A percentile compares a stretch with the other conserved stretches of the same genome.
Evolutionary conservation across 2,329 filamentous ascomycete species (phyloP).

Genomic region (Cercospora sp.): DNA sequence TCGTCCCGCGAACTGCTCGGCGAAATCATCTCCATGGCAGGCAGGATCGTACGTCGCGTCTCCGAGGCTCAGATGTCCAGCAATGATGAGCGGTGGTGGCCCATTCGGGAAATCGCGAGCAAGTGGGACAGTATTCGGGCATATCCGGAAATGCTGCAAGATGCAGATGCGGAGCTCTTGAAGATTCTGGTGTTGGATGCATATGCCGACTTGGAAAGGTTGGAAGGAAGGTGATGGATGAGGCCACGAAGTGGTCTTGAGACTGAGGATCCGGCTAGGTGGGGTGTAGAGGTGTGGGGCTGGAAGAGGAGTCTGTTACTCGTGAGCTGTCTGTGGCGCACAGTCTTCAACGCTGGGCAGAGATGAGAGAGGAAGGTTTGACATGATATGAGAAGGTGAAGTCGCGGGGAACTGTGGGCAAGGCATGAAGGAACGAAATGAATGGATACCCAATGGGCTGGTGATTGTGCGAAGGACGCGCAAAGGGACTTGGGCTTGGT

Average conservation of each 20-base stretch:
- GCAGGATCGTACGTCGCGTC: constrained; percentile 16
- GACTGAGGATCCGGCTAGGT: not conserved
- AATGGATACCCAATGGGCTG: not conserved
- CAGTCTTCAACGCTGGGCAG: not conserved
- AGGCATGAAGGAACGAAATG: not conserved
- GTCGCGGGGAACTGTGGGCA: not conserved
- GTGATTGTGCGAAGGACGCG: not conserved
- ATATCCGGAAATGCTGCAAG: constrained; percentile 26
- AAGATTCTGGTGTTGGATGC: constrained; percentile 27
- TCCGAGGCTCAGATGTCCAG: constrained; percentile 20
- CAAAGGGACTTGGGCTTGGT: not conserved
- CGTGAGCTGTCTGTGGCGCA: not conserved
- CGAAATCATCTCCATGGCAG: constrained; percentile 23
- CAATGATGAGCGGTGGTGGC: constrained; percentile 20
- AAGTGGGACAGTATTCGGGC: constrained; percentile 26
- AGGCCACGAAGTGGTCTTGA: no score
- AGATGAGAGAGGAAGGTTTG: not conserved
- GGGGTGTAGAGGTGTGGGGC: not conserved
- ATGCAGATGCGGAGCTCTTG: constrained; percentile 21
- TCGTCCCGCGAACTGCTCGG: constrained; percentile 17
- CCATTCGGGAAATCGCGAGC: constrained; percentile 22
- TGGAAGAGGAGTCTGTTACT: not conserved
- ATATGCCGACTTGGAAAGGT: constrained; percentile 23
- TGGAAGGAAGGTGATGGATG: constrained; percentile 8
- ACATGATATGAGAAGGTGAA: not conserved